phyloP scores from a whole-genome alignment of 1,139 yeast genomes.

The Kurtzmaniella quercitrusa region DNA sequence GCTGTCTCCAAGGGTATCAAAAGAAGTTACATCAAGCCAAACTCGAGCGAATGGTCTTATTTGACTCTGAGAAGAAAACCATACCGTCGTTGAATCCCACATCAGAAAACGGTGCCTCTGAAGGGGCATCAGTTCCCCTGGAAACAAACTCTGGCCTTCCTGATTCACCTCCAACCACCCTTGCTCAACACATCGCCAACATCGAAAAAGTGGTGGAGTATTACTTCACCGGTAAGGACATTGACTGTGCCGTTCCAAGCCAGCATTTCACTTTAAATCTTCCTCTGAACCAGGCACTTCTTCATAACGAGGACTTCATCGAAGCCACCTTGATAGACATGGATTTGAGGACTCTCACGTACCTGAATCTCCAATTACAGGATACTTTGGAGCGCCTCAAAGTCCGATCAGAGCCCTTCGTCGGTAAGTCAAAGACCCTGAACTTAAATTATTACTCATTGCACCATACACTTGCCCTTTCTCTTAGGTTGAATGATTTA shows the following conservation, averaged over 20 bases:
- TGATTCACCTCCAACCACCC: background rate
- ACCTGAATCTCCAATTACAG: background rate
- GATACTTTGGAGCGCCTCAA: background rate
- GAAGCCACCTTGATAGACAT: constrained; percentile 40
- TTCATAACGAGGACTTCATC: constrained; percentile 15
- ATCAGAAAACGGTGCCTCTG: background rate
- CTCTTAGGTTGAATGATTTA: constrained; percentile 43
- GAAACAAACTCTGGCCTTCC: constrained; percentile 1
- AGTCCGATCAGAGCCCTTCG: background rate
- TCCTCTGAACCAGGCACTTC: constrained; percentile 12
- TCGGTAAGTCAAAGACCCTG: constrained; percentile 9
- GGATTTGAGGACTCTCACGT: constrained; percentile 34
- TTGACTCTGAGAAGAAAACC: background rate
- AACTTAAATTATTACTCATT: constrained; percentile 33
- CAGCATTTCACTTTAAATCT: constrained; percentile 11
- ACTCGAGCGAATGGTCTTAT: constrained; percentile 19
- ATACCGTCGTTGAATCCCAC: background rate
- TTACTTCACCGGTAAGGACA: constrained; percentile 5
- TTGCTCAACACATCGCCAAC: background rate
- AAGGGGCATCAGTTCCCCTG: background rate
- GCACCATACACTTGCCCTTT: constrained; percentile 46
- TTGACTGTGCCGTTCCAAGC: constrained; percentile 1
- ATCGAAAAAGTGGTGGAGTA: background rate
- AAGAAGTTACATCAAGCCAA: constrained; percentile 41
- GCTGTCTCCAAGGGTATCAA: constrained; percentile 45